Evolutionary conservation across 225 moss, liverwort and hornwort species (phyloP), one percentile per base, ranked within the genome.

Genomic region (Pleurozium schreberi): DNA sequence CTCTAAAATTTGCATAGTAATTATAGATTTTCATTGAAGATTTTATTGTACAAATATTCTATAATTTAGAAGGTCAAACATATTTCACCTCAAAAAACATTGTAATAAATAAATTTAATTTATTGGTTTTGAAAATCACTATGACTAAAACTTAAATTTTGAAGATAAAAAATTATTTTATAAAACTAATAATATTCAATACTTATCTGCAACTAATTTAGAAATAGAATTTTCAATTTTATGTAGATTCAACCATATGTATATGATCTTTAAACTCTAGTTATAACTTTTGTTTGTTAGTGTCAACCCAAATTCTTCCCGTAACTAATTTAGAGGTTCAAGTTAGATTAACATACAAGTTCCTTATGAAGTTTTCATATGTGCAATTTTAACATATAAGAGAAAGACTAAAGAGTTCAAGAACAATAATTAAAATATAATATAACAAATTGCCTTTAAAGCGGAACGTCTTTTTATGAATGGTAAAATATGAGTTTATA

Each of bases 181-280:
- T 8, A 40, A 69, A 40, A 69, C 25, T 14, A 14, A n/a, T 40
- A 40, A 25, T 14, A 25, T 25, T 40, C 40, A 42, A 40, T 25
- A 14, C 5, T 23, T 40, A 22, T 40, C n/a, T n/a, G 4, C 8
- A 69, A 25, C 13, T 25, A 40, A 69, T 40, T 69, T 42, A 0
- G 3, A 15, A 15, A 26, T n/a, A 3, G 3, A 0, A 70, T 42
- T 14, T 40, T 14, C 0, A 42, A 5, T 70, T 70, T 26, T 27
- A n/a, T n/a, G 15, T 26, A 26, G 26, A 70, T 42, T 70, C 14
- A 42, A 26, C 42, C 5, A 70, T 26, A 70, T 42, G 5, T 9
- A 26, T 42, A 26, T 14, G 3, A 70, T 70, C 42, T 26, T 14
- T 9, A 26, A 70, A 26, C 1, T 70, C 5, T 26, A 26, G 5